Evolutionary conservation across 176 grass and related monocot species (phyloP).

Genomic region (Miscanthus lutarioriparius): DNA sequence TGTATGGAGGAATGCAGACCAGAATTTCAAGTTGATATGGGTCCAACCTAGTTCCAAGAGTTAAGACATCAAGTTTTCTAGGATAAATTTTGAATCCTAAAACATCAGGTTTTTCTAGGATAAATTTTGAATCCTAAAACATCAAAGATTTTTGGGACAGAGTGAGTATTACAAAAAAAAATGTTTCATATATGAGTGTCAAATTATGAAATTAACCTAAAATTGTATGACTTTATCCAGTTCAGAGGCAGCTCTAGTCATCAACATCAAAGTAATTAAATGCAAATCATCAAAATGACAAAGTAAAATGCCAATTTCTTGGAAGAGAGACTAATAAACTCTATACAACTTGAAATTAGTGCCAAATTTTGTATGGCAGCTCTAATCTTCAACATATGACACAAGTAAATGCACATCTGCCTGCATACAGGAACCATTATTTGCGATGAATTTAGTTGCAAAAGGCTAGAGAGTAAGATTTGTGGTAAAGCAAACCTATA

Average conservation of each 20-base stretch:
- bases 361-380: no score
- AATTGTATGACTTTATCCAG: background rate
- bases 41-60: background rate
- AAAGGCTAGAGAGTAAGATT: background rate
- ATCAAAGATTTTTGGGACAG: background rate
- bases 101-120: background rate
- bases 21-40: background rate
- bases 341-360: no score
- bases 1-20: background rate
- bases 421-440: background rate
- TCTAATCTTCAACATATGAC: no score
- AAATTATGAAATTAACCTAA: background rate
- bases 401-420: background rate
- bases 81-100: background rate
- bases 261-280: background rate
- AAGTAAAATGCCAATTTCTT: background rate
- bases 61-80: background rate
- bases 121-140: background rate
- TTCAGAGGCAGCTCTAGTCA: background rate
- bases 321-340: background rate
- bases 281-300: background rate
- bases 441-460: background rate
- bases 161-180: background rate
- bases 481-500: background rate
- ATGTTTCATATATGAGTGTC: background rate